phyloP scores from a whole-genome alignment of 257 asterid species.

The Ilex aquifolium region DNA sequence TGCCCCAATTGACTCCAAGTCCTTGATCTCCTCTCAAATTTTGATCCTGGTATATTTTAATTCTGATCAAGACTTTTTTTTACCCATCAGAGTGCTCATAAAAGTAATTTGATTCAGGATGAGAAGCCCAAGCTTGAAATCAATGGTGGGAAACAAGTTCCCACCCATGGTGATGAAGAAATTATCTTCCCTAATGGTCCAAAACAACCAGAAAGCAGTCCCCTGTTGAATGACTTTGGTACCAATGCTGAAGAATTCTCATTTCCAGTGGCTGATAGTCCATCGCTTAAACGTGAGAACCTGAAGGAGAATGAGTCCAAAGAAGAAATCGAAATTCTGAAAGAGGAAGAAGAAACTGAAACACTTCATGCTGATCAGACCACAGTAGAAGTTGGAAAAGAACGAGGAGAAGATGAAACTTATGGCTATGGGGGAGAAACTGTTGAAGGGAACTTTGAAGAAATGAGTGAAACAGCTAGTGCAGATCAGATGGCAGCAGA shows the following conservation, averaged over 20 bases:
- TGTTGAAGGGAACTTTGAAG: background rate
- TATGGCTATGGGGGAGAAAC: conserved; percentile 7
- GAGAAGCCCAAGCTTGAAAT: conserved; percentile 19
- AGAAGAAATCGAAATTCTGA: background rate
- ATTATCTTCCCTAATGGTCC: background rate
- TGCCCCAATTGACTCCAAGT: background rate
- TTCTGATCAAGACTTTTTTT: conserved; percentile 1
- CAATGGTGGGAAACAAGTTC: conserved; percentile 12
- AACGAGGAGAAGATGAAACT: conserved; percentile 10
- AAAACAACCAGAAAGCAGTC: conserved; percentile 1
- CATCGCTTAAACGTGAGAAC: conserved; percentile 2
- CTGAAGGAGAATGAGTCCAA: background rate
- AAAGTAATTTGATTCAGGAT: conserved; percentile 28
- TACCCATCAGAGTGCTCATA: background rate
- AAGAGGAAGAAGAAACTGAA: conserved; percentile 1
- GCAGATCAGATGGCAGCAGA: background rate
- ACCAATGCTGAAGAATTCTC: no score
- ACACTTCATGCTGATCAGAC: background rate
- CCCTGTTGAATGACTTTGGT: conserved; percentile 4
- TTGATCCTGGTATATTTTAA: conserved; percentile 23
- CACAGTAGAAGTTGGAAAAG: conserved; percentile 12
- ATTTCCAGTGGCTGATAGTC: conserved; percentile 5
- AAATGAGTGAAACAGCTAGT: conserved; percentile 4
- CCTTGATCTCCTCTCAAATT: conserved; percentile 7
- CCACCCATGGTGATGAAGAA: conserved; percentile 3